These are phyloP conservation scores for Haematococcus lacustris DNA, from an alignment of 139 green algal genomes.

Conservation along the genomic window DNA sequence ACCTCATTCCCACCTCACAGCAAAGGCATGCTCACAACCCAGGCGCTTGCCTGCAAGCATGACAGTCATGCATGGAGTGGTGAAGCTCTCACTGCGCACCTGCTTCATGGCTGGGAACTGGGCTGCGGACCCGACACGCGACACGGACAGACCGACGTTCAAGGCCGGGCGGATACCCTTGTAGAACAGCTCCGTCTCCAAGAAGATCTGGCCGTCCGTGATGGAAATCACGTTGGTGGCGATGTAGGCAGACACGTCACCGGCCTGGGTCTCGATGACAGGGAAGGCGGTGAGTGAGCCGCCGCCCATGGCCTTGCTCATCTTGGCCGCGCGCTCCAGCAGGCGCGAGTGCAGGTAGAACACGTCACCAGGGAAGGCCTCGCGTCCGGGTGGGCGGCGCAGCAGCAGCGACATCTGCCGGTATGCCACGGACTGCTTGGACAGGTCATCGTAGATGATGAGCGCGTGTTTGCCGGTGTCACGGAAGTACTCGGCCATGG, in stretches of 20 bases:
- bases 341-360: slow-evolving; percentile 88
- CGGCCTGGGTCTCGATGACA: slow-evolving; percentile 81
- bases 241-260: slow-evolving; percentile 84
- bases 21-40: too few species aligned
- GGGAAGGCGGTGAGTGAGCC: slow-evolving; percentile 78
- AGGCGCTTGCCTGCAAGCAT: too few species aligned
- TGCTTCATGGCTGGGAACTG: slow-evolving; percentile 89
- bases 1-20: too few species aligned
- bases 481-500: slow-evolving; percentile 77
- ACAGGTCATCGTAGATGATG: slow-evolving; percentile 89
- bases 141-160: slow-evolving; percentile 84
- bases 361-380: slow-evolving; percentile 83
- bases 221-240: slow-evolving; percentile 92
- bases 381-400: slow-evolving; percentile 78
- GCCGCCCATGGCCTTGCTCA: slow-evolving; percentile 54
- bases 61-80: too few species aligned
- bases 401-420: slow-evolving; percentile 88
- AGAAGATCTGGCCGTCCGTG: slow-evolving; percentile 86
- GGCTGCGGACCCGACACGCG: slow-evolving; percentile 76
- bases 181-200: slow-evolving; percentile 88
- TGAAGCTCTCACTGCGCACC: slow-evolving; percentile 16
- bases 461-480: slow-evolving; percentile 73
- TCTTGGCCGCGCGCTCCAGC: slow-evolving; percentile 73
- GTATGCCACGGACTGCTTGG: slow-evolving; percentile 87
- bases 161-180: slow-evolving; percentile 82